phyloP scores from a whole-genome alignment of 257 asterid genomes.

The Solanum virginianum region DNA sequence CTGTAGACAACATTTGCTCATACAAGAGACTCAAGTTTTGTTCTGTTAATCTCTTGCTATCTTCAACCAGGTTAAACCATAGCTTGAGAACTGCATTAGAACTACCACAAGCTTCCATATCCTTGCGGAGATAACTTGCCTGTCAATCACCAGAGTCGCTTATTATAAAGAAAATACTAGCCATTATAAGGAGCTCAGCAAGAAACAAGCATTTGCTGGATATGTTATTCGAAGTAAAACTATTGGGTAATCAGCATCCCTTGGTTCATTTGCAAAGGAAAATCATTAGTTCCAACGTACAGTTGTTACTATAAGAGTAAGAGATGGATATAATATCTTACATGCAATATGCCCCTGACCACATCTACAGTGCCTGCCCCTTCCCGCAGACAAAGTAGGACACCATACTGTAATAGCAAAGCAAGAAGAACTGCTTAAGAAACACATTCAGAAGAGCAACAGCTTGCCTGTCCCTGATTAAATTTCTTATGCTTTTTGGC shows the following conservation, averaged over 20 bases:
- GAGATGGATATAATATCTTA: background rate
- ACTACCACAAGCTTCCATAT: conserved; percentile 18
- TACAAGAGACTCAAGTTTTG: conserved; percentile 14
- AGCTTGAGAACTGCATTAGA: conserved; percentile 15
- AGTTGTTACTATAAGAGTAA: background rate
- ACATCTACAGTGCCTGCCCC: conserved; percentile 57
- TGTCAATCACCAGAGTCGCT: conserved; percentile 2
- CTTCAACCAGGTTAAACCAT: conserved; percentile 51
- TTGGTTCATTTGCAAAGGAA: background rate
- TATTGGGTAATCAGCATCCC: background rate
- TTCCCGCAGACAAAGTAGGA: conserved; percentile 66
- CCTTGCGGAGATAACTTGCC: conserved; percentile 61
- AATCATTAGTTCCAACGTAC: background rate
- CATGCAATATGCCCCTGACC: conserved; percentile 65
- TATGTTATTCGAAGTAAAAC: background rate
- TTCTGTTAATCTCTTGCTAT: conserved; percentile 41
- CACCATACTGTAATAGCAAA: conserved; percentile 28
- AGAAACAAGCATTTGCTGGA: background rate
- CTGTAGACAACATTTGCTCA: conserved; percentile 42
- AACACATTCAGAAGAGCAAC: background rate
- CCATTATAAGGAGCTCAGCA: background rate
- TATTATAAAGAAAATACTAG: background rate
- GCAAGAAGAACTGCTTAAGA: background rate
- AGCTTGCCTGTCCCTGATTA: background rate
- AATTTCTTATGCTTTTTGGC: background rate